Base-by-base conservation (phyloP, 1,139 yeast species). In the Kluyveromyces marxianus region DNA sequence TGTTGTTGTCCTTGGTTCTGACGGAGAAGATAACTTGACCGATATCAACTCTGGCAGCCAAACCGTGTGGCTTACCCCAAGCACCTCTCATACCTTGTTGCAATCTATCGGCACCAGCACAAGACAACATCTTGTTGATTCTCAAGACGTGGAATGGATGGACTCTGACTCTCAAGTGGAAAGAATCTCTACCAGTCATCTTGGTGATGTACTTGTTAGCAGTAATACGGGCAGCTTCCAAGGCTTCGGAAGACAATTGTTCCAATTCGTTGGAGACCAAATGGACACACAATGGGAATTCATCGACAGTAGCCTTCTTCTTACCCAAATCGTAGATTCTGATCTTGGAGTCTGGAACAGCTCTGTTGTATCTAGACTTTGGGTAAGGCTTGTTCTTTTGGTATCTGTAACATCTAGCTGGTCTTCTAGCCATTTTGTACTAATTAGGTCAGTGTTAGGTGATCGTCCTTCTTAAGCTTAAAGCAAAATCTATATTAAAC, bases 11-110 rank as follows among this genome's bases (percentile, higher is more conserved):
- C 82, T 83, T 92, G 76, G 97, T 87, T 82, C 98, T 90, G 73
- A 89, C 90, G 64, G 98, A 92, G 79, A 92, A 83, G 73, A 92
- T 83, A 73, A 92, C 83, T 81, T 92, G 98, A 71, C 98, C 98
- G 75, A 92, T 92, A 77, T 79, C 79, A 72, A 92, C 98, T 78
- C 98, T 90, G 69, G 98, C 98, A 67, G 97, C 98, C 70, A 90
- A 83, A 81, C 98, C 98, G 69, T 90, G 96, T 69, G 98, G 98
- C 81, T 92, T 92, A 87, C 98, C 98, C 97, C 97, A 92, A 71
- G 98, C 98, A 83, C 95, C 95, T 87, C 98, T 90, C 98, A 92
- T 92, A 88, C 98, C 98, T 81, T 94, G 97, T 81, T 92, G 98
- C 78, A 92, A 83, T 86, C 98, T 88, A 90, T 92, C 98, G 73